These are phyloP conservation scores for Starmerella floris DNA, from an alignment of 805 yeast genomes.

Conservation along the genomic window DNA sequence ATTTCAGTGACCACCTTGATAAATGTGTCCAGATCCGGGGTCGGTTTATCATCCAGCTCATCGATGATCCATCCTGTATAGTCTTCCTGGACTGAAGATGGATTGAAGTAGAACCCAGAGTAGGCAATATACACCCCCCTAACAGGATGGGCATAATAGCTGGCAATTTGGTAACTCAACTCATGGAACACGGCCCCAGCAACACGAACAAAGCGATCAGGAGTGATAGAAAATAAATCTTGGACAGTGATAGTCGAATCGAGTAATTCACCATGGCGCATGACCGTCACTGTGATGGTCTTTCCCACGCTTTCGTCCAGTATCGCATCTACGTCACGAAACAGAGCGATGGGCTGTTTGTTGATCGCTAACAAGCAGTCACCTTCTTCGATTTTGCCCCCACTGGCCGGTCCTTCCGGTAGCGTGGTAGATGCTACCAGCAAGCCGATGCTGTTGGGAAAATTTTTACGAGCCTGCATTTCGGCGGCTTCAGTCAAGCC, in stretches of 20 bases:
- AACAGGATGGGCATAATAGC: slow-evolving; percentile 71
- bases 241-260: slow-evolving; percentile 44
- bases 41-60: slow-evolving; percentile 58
- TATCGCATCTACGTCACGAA: slow-evolving; percentile 70
- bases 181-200: slow-evolving; percentile 81
- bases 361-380: slow-evolving; percentile 69
- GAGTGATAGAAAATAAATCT: slow-evolving; percentile 71
- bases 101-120: slow-evolving; percentile 59
- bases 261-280: slow-evolving; percentile 59
- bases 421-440: slow-evolving; percentile 70
- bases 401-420: slow-evolving; percentile 70
- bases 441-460: slow-evolving; percentile 66
- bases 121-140: slow-evolving; percentile 69
- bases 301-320: slow-evolving; percentile 59
- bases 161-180: slow-evolving; percentile 77
- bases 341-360: slow-evolving; percentile 49
- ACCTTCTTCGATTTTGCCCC: slow-evolving; percentile 63
- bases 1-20: slow-evolving; percentile 63
- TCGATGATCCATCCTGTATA: slow-evolving; percentile 71
- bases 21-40: slow-evolving; percentile 62
- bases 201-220: slow-evolving; percentile 64
- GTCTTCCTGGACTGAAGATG: slow-evolving; percentile 30
- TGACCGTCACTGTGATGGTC: slow-evolving; percentile 42
- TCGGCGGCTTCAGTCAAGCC: slow-evolving; percentile 72
- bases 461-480: slow-evolving; percentile 46